Evolutionary conservation across 2,329 filamentous ascomycete species (phyloP), one percentile per base, ranked within the genome.

Genomic region (Tympanopsis confertula): DNA sequence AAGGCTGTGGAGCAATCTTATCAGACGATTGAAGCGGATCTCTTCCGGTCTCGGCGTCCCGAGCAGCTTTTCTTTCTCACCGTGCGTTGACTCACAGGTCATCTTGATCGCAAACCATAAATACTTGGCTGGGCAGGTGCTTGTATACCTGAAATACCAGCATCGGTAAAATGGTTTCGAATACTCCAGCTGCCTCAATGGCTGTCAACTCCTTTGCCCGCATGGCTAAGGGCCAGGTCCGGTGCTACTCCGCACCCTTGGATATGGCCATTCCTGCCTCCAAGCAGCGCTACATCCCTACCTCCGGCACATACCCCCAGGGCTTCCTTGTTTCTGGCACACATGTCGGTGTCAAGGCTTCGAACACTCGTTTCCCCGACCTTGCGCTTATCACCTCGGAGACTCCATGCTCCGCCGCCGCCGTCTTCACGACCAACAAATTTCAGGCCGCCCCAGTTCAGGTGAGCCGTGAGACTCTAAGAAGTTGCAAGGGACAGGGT

Each of bases 361-460:
- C 80, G 46, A 96, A 96, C 63, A 94, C 84, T 37, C 83, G 76
- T 44, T 88, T 88, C 59, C 87, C 89, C 20, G 91, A 98, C 57
- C 73, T 98, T 36, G 86, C 88, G 24, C 71, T 98, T 47, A 73
- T 98, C 45, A 79, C 82, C 14, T 96, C 91, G 5, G 86, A 94
- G 50, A 71, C 70, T 38, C 86, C 88, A 39, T 95, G 87, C 58
- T 73, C 85, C 5, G 88, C 82, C 7, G 86, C 88, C 1, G 91
- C 87, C 5, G 88, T 96, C 35, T 95, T 96, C 65, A 98, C 91
- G 39, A 93, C 87, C 60, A 98, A 98, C 66, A 88, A 89, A 59
- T 98, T 98, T 64, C 88, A 95, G 61, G 91, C 91, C 14, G 91
- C 91, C 10, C 91, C 91, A 4, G 89, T 98, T 33, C 86, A 85